These are phyloP conservation scores for Kuraishia capsulata DNA, from an alignment of 805 yeast species.

Conservation along the genomic window DNA sequence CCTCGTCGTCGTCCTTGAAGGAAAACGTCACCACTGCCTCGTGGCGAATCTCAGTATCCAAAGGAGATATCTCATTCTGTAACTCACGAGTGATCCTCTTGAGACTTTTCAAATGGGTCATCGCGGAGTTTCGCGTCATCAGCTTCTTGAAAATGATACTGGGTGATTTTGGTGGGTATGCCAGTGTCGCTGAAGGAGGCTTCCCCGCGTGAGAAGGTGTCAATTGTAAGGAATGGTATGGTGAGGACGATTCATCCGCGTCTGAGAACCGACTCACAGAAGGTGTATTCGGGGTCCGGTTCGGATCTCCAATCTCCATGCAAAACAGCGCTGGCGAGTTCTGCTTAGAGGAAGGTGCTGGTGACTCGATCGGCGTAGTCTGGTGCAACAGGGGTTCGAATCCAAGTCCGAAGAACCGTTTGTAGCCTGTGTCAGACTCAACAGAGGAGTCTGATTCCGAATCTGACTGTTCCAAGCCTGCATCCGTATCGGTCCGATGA, in stretches of 20 bases:
- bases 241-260: background rate
- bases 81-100: conserved; percentile 23
- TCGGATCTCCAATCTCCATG: background rate
- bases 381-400: background rate
- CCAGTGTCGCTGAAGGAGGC: background rate
- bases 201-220: background rate
- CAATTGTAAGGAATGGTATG: background rate
- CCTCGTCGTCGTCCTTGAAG: conserved; percentile 18
- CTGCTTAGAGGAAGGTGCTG: background rate
- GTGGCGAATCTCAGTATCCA: conserved; percentile 24
- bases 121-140: conserved; percentile 17
- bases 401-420: background rate
- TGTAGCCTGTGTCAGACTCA: background rate
- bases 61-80: conserved; percentile 22
- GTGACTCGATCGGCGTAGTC: background rate
- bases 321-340: background rate
- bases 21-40: conserved; percentile 24
- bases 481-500: background rate
- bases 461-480: background rate
- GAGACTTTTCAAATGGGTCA: conserved; percentile 22
- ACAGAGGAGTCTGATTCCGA: background rate
- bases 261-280: background rate
- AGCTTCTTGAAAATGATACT: conserved; percentile 20
- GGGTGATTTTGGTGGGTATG: conserved; percentile 6
- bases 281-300: background rate